Conservation (phyloP, 148 eudicot genomes). For the Vaccinium corymbosum region DNA sequence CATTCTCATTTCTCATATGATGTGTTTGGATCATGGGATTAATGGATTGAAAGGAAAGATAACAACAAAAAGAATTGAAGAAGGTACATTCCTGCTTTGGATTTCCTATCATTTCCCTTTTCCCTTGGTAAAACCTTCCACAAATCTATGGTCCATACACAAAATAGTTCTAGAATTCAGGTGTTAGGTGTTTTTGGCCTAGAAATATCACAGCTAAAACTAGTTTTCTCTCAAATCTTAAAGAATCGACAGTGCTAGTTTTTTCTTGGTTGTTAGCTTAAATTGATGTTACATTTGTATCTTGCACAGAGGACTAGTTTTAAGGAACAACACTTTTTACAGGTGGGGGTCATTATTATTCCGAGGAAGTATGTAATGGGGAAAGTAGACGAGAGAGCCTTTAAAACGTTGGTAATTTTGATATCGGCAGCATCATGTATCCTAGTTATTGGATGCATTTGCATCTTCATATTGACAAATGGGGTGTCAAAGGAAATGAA, state of each 20-base stretch:
- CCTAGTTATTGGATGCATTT: constrained; percentile 78
- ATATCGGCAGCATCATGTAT: constrained; percentile 83
- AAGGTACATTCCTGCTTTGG: background rate
- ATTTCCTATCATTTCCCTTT: background rate
- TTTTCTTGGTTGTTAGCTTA: constrained; percentile 14
- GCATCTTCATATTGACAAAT: constrained; percentile 81
- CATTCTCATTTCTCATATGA: background rate
- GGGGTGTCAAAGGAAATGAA: constrained; percentile 99
- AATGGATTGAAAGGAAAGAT: background rate
- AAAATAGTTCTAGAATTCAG: background rate
- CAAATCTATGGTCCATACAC: background rate
- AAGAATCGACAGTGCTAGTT: background rate
- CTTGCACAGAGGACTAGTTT: background rate
- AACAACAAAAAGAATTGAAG: background rate
- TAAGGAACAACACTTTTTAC: constrained; percentile 23
- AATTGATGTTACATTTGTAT: background rate
- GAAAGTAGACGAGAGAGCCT: constrained; percentile 77
- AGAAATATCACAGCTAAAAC: background rate
- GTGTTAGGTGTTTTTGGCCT: background rate
- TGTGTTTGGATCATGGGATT: background rate
- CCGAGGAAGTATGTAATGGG: constrained; percentile 96
- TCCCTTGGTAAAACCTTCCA: background rate
- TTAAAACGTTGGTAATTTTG: constrained; percentile 68
- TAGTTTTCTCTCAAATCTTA: background rate
- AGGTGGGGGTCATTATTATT: constrained; percentile 90